Conservation (phyloP, 164 flowering plant genomes). For the Cinnamomum chago region DNA sequence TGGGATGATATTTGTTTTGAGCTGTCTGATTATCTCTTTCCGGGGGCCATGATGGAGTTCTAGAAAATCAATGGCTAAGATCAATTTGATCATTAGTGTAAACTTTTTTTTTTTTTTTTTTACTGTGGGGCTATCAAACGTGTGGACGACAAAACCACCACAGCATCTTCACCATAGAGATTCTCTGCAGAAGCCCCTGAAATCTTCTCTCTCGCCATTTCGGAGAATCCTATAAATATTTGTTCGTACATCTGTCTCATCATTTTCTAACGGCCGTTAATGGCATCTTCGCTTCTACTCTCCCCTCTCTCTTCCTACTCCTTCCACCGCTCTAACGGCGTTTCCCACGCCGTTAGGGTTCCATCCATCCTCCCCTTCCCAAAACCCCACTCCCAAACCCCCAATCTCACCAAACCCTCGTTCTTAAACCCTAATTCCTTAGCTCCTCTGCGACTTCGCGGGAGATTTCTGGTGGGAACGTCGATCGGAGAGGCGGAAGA, state of each 20-base stretch:
- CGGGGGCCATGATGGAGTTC: too few relatives aligned
- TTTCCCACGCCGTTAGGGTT: neutral
- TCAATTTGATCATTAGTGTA: too few relatives aligned
- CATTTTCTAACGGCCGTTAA: slow-evolving; percentile 5
- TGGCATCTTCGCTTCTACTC: slow-evolving; percentile 29
- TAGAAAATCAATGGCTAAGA: too few relatives aligned
- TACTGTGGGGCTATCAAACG: too few relatives aligned
- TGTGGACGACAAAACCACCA: neutral
- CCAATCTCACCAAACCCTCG: neutral
- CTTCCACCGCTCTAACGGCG: slow-evolving; percentile 5
- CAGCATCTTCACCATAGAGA: slow-evolving; percentile 1
- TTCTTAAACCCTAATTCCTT: neutral
- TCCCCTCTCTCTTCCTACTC: slow-evolving; percentile 10
- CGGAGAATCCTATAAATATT: neutral
- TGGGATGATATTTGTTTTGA: too few relatives aligned
- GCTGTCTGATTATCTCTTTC: too few relatives aligned
- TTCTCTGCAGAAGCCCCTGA: neutral
- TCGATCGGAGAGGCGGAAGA: slow-evolving; percentile 26
- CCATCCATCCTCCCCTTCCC: neutral
- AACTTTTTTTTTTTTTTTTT: too few relatives aligned
- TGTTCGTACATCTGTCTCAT: neutral
- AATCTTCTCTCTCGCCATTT: neutral
- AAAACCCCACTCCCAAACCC: slow-evolving; percentile 5
- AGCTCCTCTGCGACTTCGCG: neutral
- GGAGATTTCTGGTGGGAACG: slow-evolving; percentile 17